Percentiles rank a stretch among this genome's conserved stretches.
Conservation (phyloP, 345 rosid species). For the Heritiera littoralis region DNA sequence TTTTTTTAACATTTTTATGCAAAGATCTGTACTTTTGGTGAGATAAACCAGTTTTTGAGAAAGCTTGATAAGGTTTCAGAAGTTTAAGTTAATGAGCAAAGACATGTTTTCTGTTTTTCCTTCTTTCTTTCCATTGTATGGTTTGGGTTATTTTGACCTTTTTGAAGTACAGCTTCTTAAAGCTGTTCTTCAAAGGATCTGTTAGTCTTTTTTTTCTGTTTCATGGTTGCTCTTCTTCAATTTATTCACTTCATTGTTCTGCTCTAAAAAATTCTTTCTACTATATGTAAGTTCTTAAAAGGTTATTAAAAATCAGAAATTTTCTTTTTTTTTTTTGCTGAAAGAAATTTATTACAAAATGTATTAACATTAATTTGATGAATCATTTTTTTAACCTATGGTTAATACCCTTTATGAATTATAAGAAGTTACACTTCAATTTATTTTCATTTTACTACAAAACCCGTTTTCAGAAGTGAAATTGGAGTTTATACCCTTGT, state of each 20-base stretch:
- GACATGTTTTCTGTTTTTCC: background rate
- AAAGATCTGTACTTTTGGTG: slow-evolving; percentile 30
- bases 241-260: background rate
- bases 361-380: background rate
- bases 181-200: slow-evolving; percentile 22
- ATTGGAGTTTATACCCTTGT: background rate
- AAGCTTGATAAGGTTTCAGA: slow-evolving; percentile 17
- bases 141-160: slow-evolving; percentile 14
- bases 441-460: background rate
- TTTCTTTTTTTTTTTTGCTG: background rate
- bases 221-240: background rate
- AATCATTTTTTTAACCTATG: slow-evolving; percentile 12
- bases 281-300: background rate
- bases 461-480: background rate
- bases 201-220: background rate
- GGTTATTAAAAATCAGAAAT: background rate
- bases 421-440: background rate
- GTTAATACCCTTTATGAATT: background rate
- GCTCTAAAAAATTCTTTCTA: background rate
- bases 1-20: background rate
- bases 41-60: background rate
- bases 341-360: background rate
- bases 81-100: slow-evolving; percentile 2
- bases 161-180: background rate
- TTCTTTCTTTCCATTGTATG: background rate